Conservation (phyloP, 2,329 filamentous ascomycete genomes). For the Massarina eburnea region DNA sequence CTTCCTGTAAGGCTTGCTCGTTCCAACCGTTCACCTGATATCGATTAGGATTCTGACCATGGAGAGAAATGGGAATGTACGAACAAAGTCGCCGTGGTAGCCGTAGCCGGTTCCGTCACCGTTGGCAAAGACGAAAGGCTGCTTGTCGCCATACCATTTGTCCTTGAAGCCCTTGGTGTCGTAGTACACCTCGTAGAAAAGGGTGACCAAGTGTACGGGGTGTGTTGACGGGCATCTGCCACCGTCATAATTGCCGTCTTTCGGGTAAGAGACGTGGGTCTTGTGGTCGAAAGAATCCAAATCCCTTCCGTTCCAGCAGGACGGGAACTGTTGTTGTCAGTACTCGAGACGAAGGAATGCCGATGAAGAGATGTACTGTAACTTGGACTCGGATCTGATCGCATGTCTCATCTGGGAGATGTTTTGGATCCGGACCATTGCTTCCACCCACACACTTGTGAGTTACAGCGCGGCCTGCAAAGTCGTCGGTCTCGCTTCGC, state of each 20-base stretch:
- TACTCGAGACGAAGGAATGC: slow-evolving; percentile 55
- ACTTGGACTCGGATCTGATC: slow-evolving; percentile 65
- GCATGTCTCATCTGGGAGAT: slow-evolving; percentile 72
- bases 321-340: slow-evolving; percentile 61
- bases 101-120: slow-evolving; percentile 72
- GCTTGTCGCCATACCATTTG: slow-evolving; percentile 46
- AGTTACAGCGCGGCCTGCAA: slow-evolving; percentile 54
- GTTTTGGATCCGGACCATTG: slow-evolving; percentile 49
- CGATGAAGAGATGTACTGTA: slow-evolving; percentile 63
- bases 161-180: slow-evolving; percentile 52
- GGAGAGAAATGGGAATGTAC: too few relatives aligned
- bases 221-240: slow-evolving; percentile 57
- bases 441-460: slow-evolving; percentile 54
- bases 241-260: slow-evolving; percentile 45
- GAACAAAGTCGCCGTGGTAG: slow-evolving; percentile 67
- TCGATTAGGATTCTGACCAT: neutral
- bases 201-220: slow-evolving; percentile 55
- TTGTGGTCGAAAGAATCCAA: slow-evolving; percentile 61
- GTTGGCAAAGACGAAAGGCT: slow-evolving; percentile 63
- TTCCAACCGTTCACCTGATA: slow-evolving; percentile 65
- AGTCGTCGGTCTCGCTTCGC: slow-evolving; percentile 54
- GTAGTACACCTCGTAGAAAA: slow-evolving; percentile 63
- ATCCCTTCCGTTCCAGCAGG: slow-evolving; percentile 68
- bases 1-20: slow-evolving; percentile 62
- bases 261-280: slow-evolving; percentile 65